Evolutionary conservation across 805 yeast species (phyloP).

Genomic region (Candida coleopterorum): DNA sequence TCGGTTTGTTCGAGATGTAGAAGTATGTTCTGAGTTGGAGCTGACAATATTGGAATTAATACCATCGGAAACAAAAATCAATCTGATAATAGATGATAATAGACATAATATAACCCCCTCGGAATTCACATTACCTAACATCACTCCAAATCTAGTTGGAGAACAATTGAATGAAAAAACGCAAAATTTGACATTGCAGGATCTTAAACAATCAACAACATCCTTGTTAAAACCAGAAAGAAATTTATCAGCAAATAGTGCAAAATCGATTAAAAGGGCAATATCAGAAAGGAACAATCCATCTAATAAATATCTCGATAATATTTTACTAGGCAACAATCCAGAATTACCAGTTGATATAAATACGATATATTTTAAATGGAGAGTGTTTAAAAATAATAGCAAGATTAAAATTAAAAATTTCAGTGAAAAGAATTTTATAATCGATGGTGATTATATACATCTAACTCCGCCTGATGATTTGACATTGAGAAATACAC

Average conservation of each 20-base stretch:
- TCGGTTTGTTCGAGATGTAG: conserved; percentile 9
- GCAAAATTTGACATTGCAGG: conserved; percentile 1
- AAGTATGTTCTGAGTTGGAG: conserved; percentile 11
- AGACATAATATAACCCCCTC: conserved; percentile 26
- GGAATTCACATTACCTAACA: conserved; percentile 15
- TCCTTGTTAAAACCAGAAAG: conserved; percentile 1
- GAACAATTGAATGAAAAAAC: conserved; percentile 16
- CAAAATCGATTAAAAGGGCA: conserved; percentile 5
- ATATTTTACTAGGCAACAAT: conserved; percentile 24
- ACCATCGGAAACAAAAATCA: conserved; percentile 9
- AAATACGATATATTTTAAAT: conserved; percentile 68
- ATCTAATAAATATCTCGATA: conserved; percentile 24
- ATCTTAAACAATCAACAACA: neutral
- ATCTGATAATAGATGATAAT: conserved; percentile 6
- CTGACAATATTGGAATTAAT: conserved; percentile 18
- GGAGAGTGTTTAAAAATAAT: conserved; percentile 85
- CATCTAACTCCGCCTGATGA: conserved; percentile 86
- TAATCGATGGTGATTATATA: conserved; percentile 91
- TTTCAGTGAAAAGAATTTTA: conserved; percentile 70
- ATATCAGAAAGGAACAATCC: neutral
- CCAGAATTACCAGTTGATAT: conserved; percentile 30
- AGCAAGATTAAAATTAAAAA: conserved; percentile 73
- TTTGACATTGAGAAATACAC: conserved; percentile 27
- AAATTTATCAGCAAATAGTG: neutral
- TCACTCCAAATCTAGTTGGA: conserved; percentile 18